phyloP scores from a whole-genome alignment of 2,329 filamentous ascomycete species.

The Ciborinia camelliae region DNA sequence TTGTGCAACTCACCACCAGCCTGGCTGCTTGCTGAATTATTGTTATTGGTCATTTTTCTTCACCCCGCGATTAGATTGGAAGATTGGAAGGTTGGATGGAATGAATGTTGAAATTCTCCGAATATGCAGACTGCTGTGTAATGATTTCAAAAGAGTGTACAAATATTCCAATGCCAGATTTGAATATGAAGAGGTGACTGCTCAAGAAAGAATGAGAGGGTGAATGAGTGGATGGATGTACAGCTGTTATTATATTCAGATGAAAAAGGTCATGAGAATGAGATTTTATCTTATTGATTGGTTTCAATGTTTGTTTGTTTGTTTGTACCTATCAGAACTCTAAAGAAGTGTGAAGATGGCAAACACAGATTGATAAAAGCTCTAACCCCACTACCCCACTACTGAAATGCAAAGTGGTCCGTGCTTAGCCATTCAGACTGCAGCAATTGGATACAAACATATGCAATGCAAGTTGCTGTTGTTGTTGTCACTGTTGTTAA shows the following conservation, averaged over 20 bases:
- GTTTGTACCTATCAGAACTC: too few species aligned
- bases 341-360: not conserved
- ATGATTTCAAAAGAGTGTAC: constrained; percentile 7
- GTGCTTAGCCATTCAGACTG: too few species aligned
- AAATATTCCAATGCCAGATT: not conserved
- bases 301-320: too few species aligned
- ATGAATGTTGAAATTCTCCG: not conserved
- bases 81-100: not conserved
- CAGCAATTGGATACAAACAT: too few species aligned
- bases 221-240: too few species aligned
- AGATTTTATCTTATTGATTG: not conserved
- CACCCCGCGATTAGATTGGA: constrained; percentile 9
- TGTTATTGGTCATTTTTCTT: constrained; percentile 1
- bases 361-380: not conserved
- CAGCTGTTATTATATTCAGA: too few species aligned
- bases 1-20: constrained; percentile 12
- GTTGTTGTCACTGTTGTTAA: too few species aligned
- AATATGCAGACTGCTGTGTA: constrained; percentile 1
- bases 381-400: not conserved
- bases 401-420: too few species aligned
- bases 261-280: not conserved
- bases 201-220: not conserved
- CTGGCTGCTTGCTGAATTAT: not conserved
- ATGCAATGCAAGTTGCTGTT: too few species aligned
- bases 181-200: too few species aligned